Conservation (phyloP, 495 filamentous ascomycete species). For the Copromyces sp. region DNA sequence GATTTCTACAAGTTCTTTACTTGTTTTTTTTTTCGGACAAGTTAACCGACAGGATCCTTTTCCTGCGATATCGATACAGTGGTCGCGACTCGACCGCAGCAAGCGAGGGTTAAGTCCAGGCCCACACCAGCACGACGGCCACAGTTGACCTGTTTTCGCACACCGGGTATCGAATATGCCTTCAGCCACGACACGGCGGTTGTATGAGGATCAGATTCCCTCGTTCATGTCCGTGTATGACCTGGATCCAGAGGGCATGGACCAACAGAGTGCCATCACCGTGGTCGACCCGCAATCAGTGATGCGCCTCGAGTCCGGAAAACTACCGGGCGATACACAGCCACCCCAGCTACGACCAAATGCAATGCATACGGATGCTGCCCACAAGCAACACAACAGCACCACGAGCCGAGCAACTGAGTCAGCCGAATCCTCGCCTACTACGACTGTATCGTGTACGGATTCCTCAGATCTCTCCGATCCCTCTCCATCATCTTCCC, state of each 20-base stretch:
- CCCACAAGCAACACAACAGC: slow-evolving; percentile 51
- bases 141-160: slow-evolving; percentile 1
- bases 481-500: slow-evolving; percentile 81
- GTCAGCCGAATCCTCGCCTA: slow-evolving; percentile 89
- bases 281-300: slow-evolving; percentile 33
- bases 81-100: slow-evolving; percentile 16
- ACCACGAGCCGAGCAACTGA: slow-evolving; percentile 74
- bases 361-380: slow-evolving; percentile 26
- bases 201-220: slow-evolving; percentile 57
- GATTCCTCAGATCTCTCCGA: slow-evolving; percentile 85
- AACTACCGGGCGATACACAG: slow-evolving; percentile 16
- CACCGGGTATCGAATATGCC: slow-evolving; percentile 34
- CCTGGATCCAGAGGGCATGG: slow-evolving; percentile 35
- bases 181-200: slow-evolving; percentile 39
- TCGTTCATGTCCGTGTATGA: slow-evolving; percentile 66
- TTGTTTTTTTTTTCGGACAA: background rate
- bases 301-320: slow-evolving; percentile 30
- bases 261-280: slow-evolving; percentile 33
- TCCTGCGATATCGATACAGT: slow-evolving; percentile 8
- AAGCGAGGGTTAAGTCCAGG: slow-evolving; percentile 5
- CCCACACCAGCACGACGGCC: background rate
- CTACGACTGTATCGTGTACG: slow-evolving; percentile 87
- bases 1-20: background rate
- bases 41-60: background rate
- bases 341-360: slow-evolving; percentile 24